Percentiles rank a stretch among this genome's conserved stretches.
phyloP scores from a whole-genome alignment of 768 basidiomycete genomes.

The Tubosaeta brunneosetosa region DNA sequence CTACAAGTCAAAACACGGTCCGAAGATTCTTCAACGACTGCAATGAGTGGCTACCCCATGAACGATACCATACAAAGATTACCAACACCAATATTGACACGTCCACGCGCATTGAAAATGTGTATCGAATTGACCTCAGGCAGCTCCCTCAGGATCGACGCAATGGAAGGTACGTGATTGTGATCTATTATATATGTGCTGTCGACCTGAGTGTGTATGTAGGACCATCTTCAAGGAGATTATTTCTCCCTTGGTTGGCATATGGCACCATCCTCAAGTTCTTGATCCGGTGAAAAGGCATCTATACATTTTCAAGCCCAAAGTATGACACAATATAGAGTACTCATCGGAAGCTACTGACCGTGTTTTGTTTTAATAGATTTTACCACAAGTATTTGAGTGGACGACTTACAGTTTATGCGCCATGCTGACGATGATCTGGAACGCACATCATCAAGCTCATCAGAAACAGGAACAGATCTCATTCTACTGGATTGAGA shows the following conservation, averaged over 20 bases:
- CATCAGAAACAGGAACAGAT: neutral
- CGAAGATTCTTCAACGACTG: neutral
- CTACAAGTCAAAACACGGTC: neutral
- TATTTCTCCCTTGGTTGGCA: neutral
- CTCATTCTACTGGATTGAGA: neutral
- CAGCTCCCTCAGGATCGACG: neutral
- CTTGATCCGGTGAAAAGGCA: neutral
- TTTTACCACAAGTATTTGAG: neutral
- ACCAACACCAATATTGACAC: neutral
- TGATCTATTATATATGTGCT: too few relatives aligned
- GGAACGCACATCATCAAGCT: neutral
- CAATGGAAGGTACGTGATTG: neutral
- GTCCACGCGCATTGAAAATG: neutral
- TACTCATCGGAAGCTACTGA: neutral
- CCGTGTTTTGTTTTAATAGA: neutral
- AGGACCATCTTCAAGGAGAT: neutral
- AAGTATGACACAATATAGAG: neutral
- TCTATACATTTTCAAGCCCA: neutral
- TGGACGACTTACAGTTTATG: neutral
- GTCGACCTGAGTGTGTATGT: neutral
- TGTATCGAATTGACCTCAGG: neutral
- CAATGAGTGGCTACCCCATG: neutral
- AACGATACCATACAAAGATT: neutral
- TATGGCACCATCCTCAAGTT: neutral
- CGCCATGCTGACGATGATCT: neutral